These are phyloP conservation scores for Suillus americanus DNA, from an alignment of 768 basidiomycete species.

Conservation along the genomic window DNA sequence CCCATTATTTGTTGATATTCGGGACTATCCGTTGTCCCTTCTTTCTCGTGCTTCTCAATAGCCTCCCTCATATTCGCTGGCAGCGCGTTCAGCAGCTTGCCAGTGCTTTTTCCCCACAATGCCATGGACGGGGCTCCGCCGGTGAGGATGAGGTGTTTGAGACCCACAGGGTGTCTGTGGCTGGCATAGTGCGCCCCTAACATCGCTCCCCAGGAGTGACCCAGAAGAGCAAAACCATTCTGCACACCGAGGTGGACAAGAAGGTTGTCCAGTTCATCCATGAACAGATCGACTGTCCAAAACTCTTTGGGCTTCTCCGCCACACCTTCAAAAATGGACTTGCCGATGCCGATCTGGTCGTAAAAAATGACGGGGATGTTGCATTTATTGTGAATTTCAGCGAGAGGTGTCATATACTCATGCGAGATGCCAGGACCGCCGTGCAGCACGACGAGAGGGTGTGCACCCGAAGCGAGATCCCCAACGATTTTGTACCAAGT, in stretches of 20 bases:
- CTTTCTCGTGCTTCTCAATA: constrained; percentile 22
- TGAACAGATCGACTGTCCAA: constrained; percentile 47
- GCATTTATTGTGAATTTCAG: constrained; percentile 22
- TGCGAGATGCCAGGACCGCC: constrained; percentile 52
- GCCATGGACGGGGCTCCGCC: constrained; percentile 28
- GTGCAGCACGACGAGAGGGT: constrained; percentile 53
- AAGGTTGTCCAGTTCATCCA: constrained; percentile 49
- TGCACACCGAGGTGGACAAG: constrained; percentile 38
- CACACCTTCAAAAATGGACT: constrained; percentile 35
- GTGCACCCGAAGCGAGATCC: constrained; percentile 34
- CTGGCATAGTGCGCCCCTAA: constrained; percentile 38
- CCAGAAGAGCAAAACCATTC: constrained; percentile 41
- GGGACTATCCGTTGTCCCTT: constrained; percentile 22
- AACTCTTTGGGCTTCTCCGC: constrained; percentile 31
- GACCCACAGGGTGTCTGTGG: constrained; percentile 28
- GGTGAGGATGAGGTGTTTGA: constrained; percentile 31
- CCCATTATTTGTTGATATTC: constrained; percentile 27
- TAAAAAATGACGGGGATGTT: constrained; percentile 41
- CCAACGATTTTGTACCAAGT: constrained; percentile 55
- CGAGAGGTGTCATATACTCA: constrained; percentile 36
- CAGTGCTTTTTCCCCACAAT: constrained; percentile 15
- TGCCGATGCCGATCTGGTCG: constrained; percentile 43
- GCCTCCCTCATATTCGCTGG: constrained; percentile 18
- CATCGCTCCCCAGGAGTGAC: constrained; percentile 55
- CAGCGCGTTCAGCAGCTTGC: constrained; percentile 19